Evolutionary conservation across 139 green algal genomes (phyloP).

Genomic region (Limnomonas spitsbergensis): DNA sequence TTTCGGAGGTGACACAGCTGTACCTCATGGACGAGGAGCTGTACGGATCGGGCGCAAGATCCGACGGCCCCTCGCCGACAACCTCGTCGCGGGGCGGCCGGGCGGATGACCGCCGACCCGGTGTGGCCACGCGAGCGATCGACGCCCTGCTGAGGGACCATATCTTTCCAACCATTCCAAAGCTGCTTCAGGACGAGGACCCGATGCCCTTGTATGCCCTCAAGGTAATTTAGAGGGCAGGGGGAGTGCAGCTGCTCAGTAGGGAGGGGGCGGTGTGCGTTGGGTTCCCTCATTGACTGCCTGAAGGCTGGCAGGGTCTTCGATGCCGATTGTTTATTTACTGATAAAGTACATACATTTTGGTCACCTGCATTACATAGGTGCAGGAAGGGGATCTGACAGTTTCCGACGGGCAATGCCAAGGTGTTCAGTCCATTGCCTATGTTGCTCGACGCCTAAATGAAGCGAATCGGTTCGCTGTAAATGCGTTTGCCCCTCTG

Average conservation of each 20-base stretch:
- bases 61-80: neutral
- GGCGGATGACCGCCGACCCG: neutral
- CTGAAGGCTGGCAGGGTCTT: no score
- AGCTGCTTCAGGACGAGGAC: slow-evolving; percentile 75
- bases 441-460: no score
- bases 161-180: slow-evolving; percentile 75
- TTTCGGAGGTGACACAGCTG: slow-evolving; percentile 62
- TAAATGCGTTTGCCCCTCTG: neutral
- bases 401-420: no score
- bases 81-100: neutral
- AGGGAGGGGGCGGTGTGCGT: no score
- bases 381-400: no score
- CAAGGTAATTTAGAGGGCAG: slow-evolving; percentile 62
- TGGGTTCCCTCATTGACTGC: no score
- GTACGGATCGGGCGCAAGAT: slow-evolving; percentile 20
- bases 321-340: no score
- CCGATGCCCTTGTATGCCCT: slow-evolving; percentile 89
- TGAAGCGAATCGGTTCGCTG: no score
- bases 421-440: no score
- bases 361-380: no score
- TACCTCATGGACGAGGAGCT: slow-evolving; percentile 47
- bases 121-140: slow-evolving; percentile 35
- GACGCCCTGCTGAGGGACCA: slow-evolving; percentile 54
- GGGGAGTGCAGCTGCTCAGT: no score
- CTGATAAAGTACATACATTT: no score